Base-by-base conservation (phyloP, 441 rosid species). In the Pelargonium cotyledonis region DNA sequence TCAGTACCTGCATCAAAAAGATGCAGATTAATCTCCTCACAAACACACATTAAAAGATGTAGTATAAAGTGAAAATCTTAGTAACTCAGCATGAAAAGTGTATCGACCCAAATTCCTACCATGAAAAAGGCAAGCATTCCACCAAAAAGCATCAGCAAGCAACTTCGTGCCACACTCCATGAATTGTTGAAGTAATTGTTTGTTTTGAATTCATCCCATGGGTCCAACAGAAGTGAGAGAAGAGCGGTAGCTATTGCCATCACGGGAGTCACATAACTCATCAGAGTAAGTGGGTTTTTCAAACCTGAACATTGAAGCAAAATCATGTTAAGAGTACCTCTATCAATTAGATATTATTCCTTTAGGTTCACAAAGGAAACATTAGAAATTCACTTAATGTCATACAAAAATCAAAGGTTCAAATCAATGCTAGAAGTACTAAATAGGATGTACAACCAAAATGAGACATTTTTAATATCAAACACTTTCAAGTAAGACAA, bases 71-170 rank as follows among this genome's bases (percentile, higher is more conserved):
- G 10, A 15, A 49, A 61, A 38, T 26, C 8, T 26, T 29, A 61
- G 14, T 5, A 61, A 11, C 14, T 61, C 40, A 29, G 41, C 40
- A 15, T 60, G 19, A 57, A 41, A 51, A 16, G 10, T 66, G 41
- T 38, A 6, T 70, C 58, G n/a, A 64, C 70, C 66, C 49, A 60
- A 68, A 62, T 63, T 70, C 84, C 60, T 83, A 90, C 99, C 98
- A 92, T 95, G 77, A 84, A 86, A 81, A 92, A 95, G 68, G 99
- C 99, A 44, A 92, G 81, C 38, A 96, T 81, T 80, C 99, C 99
- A 74, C 99, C 98, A 73, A 92, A 85, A 74, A 95, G 85, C 96
- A 90, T 90, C 88, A 95, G 76, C 69, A 92, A 82, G 85, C 90
- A 89, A 85, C 98, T 95, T 75, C 89, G 86, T 63, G 84, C 74